These are phyloP conservation scores for Eucalyptus cladocalyx DNA, from an alignment of 345 rosid genomes.

Conservation along the genomic window DNA sequence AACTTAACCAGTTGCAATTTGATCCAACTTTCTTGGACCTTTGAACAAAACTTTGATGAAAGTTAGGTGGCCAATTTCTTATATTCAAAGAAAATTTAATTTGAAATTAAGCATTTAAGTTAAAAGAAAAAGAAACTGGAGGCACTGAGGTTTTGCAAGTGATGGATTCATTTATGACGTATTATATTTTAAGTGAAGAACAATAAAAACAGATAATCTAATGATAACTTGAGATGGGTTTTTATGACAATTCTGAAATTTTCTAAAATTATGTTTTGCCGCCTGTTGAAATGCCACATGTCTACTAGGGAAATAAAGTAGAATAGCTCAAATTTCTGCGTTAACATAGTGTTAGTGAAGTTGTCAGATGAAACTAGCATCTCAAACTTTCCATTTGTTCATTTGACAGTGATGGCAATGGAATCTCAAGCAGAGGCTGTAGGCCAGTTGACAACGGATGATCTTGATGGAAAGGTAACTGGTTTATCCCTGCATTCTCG, in stretches of 20 bases:
- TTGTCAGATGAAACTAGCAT: neutral
- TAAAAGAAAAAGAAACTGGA: neutral
- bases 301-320: neutral
- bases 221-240: neutral
- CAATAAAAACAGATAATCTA: neutral
- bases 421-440: conserved; percentile 71
- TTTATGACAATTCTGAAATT: neutral
- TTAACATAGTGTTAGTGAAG: neutral
- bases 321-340: neutral
- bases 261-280: neutral
- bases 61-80: neutral
- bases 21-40: neutral
- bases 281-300: neutral
- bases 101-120: neutral
- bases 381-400: neutral
- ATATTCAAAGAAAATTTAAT: neutral
- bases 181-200: neutral
- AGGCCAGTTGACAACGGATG: conserved; percentile 52
- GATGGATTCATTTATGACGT: neutral
- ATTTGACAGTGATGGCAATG: conserved; percentile 42
- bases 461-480: conserved; percentile 63
- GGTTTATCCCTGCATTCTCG: neutral
- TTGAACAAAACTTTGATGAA: neutral
- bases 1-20: neutral
- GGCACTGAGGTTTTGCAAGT: neutral